Evolutionary conservation across 2,329 filamentous ascomycete genomes (phyloP).

Genomic region (Achaetomium macrosporum): DNA sequence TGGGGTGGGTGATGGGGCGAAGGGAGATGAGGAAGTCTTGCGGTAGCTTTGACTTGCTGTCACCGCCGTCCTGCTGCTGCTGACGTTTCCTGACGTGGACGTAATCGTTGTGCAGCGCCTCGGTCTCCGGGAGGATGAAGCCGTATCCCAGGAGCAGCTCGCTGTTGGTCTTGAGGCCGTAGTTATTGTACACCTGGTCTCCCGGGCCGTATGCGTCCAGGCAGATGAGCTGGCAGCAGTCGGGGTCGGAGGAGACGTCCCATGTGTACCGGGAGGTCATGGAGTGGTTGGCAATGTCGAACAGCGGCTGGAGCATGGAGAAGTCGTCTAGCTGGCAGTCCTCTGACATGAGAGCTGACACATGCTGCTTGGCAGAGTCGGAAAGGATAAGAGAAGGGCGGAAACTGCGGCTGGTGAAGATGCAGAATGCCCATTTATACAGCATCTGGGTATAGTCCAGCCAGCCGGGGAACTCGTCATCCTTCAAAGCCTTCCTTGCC

Average conservation of each 20-base stretch:
- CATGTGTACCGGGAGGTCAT: slow-evolving; percentile 55
- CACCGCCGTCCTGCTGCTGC: neutral
- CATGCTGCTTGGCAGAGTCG: slow-evolving; percentile 24
- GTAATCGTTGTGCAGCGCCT: slow-evolving; percentile 53
- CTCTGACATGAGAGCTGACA: slow-evolving; percentile 28
- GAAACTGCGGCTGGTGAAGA: slow-evolving; percentile 62
- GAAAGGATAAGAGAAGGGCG: slow-evolving; percentile 53
- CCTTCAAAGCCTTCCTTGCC: slow-evolving; percentile 35
- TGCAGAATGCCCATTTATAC: slow-evolving; percentile 59
- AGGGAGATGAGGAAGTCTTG: slow-evolving; percentile 49
- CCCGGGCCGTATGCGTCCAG: slow-evolving; percentile 42
- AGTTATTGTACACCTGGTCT: slow-evolving; percentile 62
- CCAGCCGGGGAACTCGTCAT: slow-evolving; percentile 25
- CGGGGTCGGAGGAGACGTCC: slow-evolving; percentile 41
- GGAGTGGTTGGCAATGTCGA: slow-evolving; percentile 68
- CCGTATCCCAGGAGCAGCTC: slow-evolving; percentile 61
- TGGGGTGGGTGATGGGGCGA: slow-evolving; percentile 41
- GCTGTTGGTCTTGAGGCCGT: slow-evolving; percentile 67
- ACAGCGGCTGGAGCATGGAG: slow-evolving; percentile 62
- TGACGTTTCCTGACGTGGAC: slow-evolving; percentile 48
- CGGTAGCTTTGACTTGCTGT: slow-evolving; percentile 23
- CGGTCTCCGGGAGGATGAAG: slow-evolving; percentile 48
- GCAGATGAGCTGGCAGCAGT: slow-evolving; percentile 39
- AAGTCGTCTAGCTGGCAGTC: slow-evolving; percentile 51
- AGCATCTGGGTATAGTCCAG: slow-evolving; percentile 41